These are phyloP conservation scores for Tolypocladium ovalisporum DNA, from an alignment of 2,329 filamentous ascomycete species.

Conservation along the genomic window DNA sequence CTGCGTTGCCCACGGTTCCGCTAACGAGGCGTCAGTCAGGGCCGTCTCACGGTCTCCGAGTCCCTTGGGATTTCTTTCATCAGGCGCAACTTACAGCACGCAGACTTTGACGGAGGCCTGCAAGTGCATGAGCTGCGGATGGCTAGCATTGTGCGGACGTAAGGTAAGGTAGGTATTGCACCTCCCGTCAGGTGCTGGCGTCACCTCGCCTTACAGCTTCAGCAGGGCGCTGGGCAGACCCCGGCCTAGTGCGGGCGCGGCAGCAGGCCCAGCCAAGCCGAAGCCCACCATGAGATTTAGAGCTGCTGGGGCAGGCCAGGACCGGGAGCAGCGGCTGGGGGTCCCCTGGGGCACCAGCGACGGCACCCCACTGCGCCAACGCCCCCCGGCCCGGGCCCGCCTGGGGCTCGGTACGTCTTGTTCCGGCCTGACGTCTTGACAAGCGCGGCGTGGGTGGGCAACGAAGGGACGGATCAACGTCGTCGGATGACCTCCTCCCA, in stretches of 20 bases:
- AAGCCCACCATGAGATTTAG: background rate
- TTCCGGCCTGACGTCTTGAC: background rate
- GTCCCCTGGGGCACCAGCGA: background rate
- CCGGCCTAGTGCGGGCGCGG: slow-evolving; percentile 1
- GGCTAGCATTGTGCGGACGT: background rate
- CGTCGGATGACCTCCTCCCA: too few species aligned
- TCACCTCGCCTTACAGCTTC: background rate
- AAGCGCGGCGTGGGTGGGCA: background rate
- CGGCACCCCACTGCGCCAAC: background rate
- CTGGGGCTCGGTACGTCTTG: background rate
- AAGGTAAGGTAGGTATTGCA: too few species aligned
- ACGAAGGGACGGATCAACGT: background rate
- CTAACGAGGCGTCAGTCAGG: too few species aligned
- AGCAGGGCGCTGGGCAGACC: background rate
- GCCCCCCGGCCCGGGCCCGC: background rate
- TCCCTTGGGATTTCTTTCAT: too few species aligned
- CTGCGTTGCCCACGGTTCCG: background rate
- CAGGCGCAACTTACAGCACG: background rate
- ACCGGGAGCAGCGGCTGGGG: background rate
- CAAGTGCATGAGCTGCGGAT: background rate
- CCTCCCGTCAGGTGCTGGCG: background rate
- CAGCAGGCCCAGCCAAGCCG: slow-evolving; percentile 1
- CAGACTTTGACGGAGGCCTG: background rate
- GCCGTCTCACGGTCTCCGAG: too few species aligned
- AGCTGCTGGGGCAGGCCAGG: background rate